phyloP scores from a whole-genome alignment of 2,329 filamentous ascomycete species.

The Colletotrichum horii region DNA sequence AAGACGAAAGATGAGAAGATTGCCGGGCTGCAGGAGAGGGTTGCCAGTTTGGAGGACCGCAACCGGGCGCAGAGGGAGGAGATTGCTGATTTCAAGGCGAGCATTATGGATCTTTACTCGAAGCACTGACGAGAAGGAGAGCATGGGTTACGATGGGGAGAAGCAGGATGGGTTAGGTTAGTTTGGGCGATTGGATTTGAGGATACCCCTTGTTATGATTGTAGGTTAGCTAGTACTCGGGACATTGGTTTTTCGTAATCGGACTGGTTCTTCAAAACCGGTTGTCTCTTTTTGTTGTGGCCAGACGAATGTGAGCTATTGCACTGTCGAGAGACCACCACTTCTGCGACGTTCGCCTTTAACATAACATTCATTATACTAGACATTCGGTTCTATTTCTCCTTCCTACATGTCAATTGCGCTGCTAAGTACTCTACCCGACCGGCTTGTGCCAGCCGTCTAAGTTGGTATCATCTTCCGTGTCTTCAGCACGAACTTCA shows the following conservation, averaged over 20 bases:
- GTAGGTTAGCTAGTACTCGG: not conserved
- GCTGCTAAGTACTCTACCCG: fast-evolving
- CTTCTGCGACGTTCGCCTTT: not conserved
- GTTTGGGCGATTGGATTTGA: not conserved
- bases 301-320: not conserved
- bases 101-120: slow-evolving; percentile 37
- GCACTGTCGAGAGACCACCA: not conserved
- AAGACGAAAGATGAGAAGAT: slow-evolving; percentile 63
- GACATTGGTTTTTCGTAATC: not conserved
- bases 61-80: slow-evolving; percentile 33
- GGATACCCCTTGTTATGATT: not conserved
- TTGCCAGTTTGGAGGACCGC: slow-evolving; percentile 44
- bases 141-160: not conserved
- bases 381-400: not conserved
- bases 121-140: slow-evolving; percentile 16
- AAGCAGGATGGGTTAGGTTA: not conserved
- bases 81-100: slow-evolving; percentile 41
- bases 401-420: not conserved
- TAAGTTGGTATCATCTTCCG: not conserved
- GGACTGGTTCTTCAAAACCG: not conserved
- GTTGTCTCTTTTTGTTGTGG: not conserved
- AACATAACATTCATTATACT: not conserved
- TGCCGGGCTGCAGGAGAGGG: slow-evolving; percentile 38
- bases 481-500: not conserved
- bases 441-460: not conserved